Evolutionary conservation across 768 basidiomycete species (phyloP).

Genomic region (Dioszegia crocea): DNA sequence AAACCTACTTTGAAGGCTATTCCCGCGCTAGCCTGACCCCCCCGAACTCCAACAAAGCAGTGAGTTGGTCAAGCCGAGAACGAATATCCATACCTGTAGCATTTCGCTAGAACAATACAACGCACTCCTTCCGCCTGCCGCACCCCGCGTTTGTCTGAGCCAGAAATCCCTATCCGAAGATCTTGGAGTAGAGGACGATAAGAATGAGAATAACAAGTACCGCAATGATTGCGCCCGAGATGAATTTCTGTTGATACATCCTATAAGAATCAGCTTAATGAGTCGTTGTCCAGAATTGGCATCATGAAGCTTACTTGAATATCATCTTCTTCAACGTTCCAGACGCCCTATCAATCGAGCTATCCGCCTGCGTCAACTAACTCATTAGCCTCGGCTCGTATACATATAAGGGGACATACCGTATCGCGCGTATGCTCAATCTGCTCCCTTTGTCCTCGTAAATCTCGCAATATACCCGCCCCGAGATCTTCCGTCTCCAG

Average conservation of each 20-base stretch:
- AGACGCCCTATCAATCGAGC: slow-evolving; percentile 82
- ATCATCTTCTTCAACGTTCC: slow-evolving; percentile 94
- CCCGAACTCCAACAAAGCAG: not conserved
- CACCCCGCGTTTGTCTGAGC: no score
- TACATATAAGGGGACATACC: slow-evolving; percentile 53
- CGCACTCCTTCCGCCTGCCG: not conserved
- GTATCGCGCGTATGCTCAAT: slow-evolving; percentile 89
- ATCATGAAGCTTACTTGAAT: slow-evolving; percentile 62
- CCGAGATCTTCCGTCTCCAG: slow-evolving; percentile 96
- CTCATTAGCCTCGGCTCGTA: not conserved
- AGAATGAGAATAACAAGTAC: slow-evolving; percentile 77
- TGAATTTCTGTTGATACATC: slow-evolving; percentile 93
- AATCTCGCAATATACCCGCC: slow-evolving; percentile 79
- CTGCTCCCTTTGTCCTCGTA: slow-evolving; percentile 84
- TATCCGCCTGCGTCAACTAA: slow-evolving; percentile 80
- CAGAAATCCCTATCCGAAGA: slow-evolving; percentile 15
- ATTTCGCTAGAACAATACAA: not conserved
- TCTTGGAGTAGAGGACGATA: slow-evolving; percentile 43
- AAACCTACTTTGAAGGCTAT: not conserved
- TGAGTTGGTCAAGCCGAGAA: no score
- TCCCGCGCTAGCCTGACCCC: not conserved
- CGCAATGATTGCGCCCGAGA: slow-evolving; percentile 78
- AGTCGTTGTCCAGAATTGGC: not conserved
- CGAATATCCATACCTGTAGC: no score
- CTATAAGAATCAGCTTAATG: slow-evolving; percentile 53